Evolutionary conservation across 805 yeast species (phyloP), one percentile per base, ranked within the genome.

Genomic region (Candida insectalens): DNA sequence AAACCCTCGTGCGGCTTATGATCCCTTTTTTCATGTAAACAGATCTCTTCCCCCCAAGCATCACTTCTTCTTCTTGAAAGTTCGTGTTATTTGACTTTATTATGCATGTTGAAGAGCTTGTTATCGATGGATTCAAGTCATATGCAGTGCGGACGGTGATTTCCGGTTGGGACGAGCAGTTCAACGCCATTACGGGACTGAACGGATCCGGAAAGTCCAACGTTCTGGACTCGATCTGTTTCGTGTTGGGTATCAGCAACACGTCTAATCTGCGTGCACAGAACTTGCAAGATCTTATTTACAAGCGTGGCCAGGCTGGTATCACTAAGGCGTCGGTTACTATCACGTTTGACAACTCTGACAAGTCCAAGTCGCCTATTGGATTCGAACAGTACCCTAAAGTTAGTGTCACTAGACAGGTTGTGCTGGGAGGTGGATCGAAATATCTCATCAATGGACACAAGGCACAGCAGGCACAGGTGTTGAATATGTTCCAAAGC

Each of bases 171-270:
- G 99, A 92, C 57, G 71, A 83, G 2, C 95, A 83, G 59, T 94
- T 92, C 61, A 92, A 94, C 60, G 96, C 97, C 47, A 89, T 92
- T 53, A 94, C 98, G 0, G 99, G 99, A 6, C 67, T 92, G 32
- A 92, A 92, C 54, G 99, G 99, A 7, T 85, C 96, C 0, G 99
- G 99, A 5, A 92, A 92, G 52, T 89, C 97, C 16, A 92, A 92
- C 55, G 88, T 92, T 38, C 65, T 92, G 29, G 98, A 92, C 58
- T 95, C 99, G 36, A 89, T 92, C 37, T 92, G 98, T 59, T 92
- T 92, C 58, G 99, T 94, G n/a, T 66, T 92, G 22, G 99, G 99
- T 36, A 88, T 92, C 39, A 79, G 95, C 1, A 76, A 94, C 9
- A 87, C 89, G 92, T 55, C 83, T n/a, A 83, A 95, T 0, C 96